These are phyloP conservation scores for Globisporangium barbulae DNA, from an alignment of 352 stramenopile genomes.

Conservation along the genomic window DNA sequence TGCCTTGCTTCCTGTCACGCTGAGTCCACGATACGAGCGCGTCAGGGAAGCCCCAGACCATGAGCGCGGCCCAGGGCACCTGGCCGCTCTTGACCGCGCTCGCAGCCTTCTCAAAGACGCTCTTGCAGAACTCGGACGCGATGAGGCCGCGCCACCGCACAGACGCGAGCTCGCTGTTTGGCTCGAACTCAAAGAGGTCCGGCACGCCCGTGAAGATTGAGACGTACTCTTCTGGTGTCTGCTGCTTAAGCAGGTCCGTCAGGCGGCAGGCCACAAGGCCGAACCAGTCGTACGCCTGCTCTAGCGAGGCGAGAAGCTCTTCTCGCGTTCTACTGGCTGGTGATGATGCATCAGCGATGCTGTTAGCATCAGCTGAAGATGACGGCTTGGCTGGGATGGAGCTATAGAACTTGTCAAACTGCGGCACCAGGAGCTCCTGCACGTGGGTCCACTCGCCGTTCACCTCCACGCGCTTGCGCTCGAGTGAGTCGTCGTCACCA, in stretches of 20 bases:
- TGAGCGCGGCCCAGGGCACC: conserved; percentile 68
- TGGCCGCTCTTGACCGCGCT: conserved; percentile 38
- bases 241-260: conserved; percentile 43
- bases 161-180: conserved; percentile 33
- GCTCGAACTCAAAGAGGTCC: conserved; percentile 36
- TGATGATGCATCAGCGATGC: background rate
- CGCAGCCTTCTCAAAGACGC: conserved; percentile 48
- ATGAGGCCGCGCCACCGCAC: conserved; percentile 82
- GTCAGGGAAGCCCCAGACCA: conserved; percentile 80
- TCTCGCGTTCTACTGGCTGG: conserved; percentile 8
- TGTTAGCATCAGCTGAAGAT: conserved; percentile 11
- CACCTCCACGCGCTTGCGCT: conserved; percentile 60
- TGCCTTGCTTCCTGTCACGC: conserved; percentile 12
- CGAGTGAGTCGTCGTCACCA: conserved; percentile 56
- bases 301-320: conserved; percentile 32
- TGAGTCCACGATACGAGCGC: conserved; percentile 69
- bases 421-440: conserved; percentile 49
- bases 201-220: conserved; percentile 58
- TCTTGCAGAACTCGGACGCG: conserved; percentile 44
- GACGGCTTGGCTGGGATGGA: conserved; percentile 6
- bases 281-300: conserved; percentile 74
- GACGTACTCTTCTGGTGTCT: conserved; percentile 69
- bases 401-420: conserved; percentile 39
- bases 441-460: conserved; percentile 42
- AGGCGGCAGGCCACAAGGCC: conserved; percentile 65